Evolutionary conservation across 495 filamentous ascomycete species (phyloP), one percentile per base, ranked within the genome.

Genomic region (Beverwykella pulmonaria): DNA sequence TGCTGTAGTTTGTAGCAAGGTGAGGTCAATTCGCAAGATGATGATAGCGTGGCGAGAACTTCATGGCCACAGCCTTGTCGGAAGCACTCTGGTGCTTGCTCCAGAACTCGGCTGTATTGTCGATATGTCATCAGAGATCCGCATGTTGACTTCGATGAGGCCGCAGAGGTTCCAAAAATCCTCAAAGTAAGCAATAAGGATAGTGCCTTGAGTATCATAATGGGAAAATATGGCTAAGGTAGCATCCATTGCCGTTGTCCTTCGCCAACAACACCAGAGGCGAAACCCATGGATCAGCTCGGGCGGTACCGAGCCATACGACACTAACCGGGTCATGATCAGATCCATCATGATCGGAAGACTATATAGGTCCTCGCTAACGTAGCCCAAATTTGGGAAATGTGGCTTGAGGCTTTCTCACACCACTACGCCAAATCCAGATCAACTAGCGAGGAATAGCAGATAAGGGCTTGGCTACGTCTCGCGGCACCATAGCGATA

Each of bases 371-470:
- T 25, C 14, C 23, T 53, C 26, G 50, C 50, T 8, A 53, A 25
- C 26, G 8, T 7, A 7, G 50, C 23, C 50, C n/a, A 23, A 25
- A 9, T 53, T 53, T 27, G 26, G 50, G 17, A 25, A 25, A 8
- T 53, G 50, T 53, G 50, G 50, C 50, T 53, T 53, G 50, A 53
- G 50, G 50, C 50, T 12, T 53, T 27, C 7, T 53, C 50, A 53
- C 50, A 19, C 50, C 50, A 53, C 50, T 23, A 50, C 36, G 36
- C 36, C 36, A 41, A 41, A 41, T 41, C 36, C 36, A 17, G 36
- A 41, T 41, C 17, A 17, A 41, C 36, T 17, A 41, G 36, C 17
- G 36, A 41, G 36, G 17, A 9, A 41, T 41, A 41, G 36, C 36
- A 41, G 36, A 17, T 8, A 41, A 41, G 36, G 36, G 9, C 17